Evolutionary conservation across 2,329 filamentous ascomycete genomes (phyloP).

Genomic region (Ophiocordyceps robertsii): DNA sequence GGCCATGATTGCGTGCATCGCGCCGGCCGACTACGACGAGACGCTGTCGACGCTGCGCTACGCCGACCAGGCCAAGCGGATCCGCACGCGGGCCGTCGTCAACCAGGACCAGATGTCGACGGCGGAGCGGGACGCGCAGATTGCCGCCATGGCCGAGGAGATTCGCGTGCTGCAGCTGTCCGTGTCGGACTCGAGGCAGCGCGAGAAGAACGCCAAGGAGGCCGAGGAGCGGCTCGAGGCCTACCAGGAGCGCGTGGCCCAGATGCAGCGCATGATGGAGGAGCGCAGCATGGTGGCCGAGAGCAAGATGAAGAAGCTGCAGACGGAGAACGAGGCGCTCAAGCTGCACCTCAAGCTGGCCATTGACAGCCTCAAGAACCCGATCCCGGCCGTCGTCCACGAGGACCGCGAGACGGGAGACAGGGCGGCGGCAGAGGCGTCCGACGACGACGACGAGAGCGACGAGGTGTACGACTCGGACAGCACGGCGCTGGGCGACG

Average conservation of each 20-base stretch:
- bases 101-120: conserved; percentile 92
- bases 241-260: conserved; percentile 79
- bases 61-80: conserved; percentile 93
- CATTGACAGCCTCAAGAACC: conserved; percentile 77
- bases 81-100: conserved; percentile 84
- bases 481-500: conserved; percentile 32
- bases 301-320: conserved; percentile 82
- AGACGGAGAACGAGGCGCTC: conserved; percentile 82
- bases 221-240: conserved; percentile 81
- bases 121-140: conserved; percentile 88
- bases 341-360: conserved; percentile 80
- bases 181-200: conserved; percentile 48
- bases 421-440: conserved; percentile 13
- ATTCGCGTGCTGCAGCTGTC: conserved; percentile 76
- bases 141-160: conserved; percentile 86
- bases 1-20: conserved; percentile 97
- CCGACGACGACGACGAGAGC: conserved; percentile 22
- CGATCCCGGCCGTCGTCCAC: conserved; percentile 51
- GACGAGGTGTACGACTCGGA: conserved; percentile 43
- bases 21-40: conserved; percentile 91
- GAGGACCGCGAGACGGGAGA: conserved; percentile 12
- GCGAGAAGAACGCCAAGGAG: conserved; percentile 63
- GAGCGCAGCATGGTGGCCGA: conserved; percentile 82
- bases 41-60: conserved; percentile 93
- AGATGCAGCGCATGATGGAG: conserved; percentile 93